These are phyloP conservation scores for Fusarium oxysporum DNA, from an alignment of 2,329 filamentous ascomycete genomes.

Conservation along the genomic window DNA sequence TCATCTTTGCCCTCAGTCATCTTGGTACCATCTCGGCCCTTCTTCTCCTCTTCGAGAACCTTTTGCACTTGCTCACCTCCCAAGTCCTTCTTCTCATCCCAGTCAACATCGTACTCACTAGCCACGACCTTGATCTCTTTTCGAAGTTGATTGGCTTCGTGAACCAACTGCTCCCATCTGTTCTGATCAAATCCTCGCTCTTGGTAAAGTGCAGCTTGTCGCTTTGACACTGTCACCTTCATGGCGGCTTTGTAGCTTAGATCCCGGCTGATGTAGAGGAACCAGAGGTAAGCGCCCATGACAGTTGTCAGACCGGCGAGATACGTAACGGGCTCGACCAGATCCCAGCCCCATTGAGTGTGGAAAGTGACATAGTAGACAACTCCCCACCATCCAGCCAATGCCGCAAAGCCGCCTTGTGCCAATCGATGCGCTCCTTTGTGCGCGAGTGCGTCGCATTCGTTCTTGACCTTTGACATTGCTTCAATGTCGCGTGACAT, in stretches of 20 bases:
- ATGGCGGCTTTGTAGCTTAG: constrained; percentile 88
- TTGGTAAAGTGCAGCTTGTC: constrained; percentile 82
- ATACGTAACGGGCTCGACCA: constrained; percentile 92
- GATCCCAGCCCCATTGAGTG: constrained; percentile 87
- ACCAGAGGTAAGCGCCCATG: constrained; percentile 93
- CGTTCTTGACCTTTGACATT: constrained; percentile 79
- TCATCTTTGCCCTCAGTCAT: constrained; percentile 54
- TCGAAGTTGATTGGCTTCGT: constrained; percentile 81
- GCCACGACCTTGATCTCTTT: constrained; percentile 85
- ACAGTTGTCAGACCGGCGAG: constrained; percentile 86
- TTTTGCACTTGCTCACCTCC: constrained; percentile 73
- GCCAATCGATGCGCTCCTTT: constrained; percentile 82
- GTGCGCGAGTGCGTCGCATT: constrained; percentile 84
- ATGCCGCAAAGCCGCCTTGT: constrained; percentile 78
- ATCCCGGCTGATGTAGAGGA: constrained; percentile 91
- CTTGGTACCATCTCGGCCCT: constrained; percentile 50
- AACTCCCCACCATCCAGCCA: constrained; percentile 83
- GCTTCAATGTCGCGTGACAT: constrained; percentile 75
- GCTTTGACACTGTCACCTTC: constrained; percentile 84
- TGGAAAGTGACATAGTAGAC: constrained; percentile 80
- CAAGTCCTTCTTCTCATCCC: constrained; percentile 82
- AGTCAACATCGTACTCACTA: constrained; percentile 89
- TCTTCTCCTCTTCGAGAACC: constrained; percentile 65
- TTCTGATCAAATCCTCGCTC: constrained; percentile 78
- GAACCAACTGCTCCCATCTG: constrained; percentile 81